Conservation (phyloP, 148 eudicot species). For the Simmondsia chinensis region DNA sequence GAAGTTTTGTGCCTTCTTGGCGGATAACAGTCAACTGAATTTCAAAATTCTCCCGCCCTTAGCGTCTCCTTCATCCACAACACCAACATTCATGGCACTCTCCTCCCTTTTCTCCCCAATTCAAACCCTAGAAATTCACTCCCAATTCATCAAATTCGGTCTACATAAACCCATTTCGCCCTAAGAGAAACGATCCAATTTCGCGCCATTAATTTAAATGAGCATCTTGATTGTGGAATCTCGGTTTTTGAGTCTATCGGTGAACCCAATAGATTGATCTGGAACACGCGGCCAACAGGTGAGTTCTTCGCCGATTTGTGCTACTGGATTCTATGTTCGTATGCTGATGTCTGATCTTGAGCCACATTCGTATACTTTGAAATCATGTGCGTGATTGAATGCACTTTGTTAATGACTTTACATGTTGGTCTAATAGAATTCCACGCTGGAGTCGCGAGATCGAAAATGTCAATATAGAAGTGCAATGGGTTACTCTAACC, state of each 20-base stretch:
- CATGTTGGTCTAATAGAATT: no score
- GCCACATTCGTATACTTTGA: constrained; percentile 60
- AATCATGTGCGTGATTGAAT: constrained; percentile 30
- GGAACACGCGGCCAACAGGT: constrained; percentile 47
- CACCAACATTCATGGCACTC: no score
- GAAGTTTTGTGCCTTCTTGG: no score
- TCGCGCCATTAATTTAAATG: constrained; percentile 29
- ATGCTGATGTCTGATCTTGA: constrained; percentile 30
- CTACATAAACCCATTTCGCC: constrained; percentile 44
- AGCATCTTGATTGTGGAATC: constrained; percentile 28
- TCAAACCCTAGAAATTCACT: constrained; percentile 43
- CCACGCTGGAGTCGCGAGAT: no score
- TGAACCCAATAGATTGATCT: constrained; percentile 40
- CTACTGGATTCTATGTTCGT: constrained; percentile 28
- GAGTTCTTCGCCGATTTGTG: constrained; percentile 14
- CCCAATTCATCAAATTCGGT: constrained; percentile 53
- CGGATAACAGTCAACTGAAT: no score
- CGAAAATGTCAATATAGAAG: no score
- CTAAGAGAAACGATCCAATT: constrained; percentile 28
- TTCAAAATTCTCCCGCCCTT: no score
- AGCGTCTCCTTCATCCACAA: no score
- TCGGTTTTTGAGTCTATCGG: constrained; percentile 26
- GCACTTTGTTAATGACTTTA: no score
- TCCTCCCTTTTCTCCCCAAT: constrained; percentile 39
- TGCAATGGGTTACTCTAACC: no score